These are phyloP conservation scores for Pleurotus platypus DNA, from an alignment of 768 basidiomycete genomes.

Conservation along the genomic window DNA sequence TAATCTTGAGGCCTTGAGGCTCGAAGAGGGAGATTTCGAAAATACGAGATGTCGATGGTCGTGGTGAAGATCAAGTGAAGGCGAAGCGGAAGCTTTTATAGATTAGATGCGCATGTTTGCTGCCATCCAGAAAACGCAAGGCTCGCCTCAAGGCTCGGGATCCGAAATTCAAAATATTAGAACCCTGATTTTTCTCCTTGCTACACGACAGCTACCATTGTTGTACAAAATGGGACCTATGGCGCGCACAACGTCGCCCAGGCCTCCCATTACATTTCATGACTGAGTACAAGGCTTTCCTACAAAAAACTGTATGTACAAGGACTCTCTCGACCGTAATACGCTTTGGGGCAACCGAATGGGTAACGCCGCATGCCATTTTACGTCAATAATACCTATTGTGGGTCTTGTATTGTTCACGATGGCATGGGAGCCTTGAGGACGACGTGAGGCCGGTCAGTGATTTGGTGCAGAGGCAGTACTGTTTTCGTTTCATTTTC, in stretches of 20 bases:
- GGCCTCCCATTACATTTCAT: neutral
- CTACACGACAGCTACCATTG: slow-evolving; percentile 6
- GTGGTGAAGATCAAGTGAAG: slow-evolving; percentile 23
- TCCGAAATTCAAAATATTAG: slow-evolving; percentile 1
- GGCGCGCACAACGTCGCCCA: neutral
- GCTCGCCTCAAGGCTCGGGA: slow-evolving; percentile 45
- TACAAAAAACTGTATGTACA: too few species aligned
- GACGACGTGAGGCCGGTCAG: neutral
- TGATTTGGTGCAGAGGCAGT: too few species aligned
- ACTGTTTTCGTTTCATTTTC: too few species aligned
- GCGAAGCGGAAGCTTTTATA: slow-evolving; percentile 40
- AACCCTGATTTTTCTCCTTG: slow-evolving; percentile 13
- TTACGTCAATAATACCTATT: neutral
- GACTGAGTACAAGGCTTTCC: too few species aligned
- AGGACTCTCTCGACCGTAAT: too few species aligned
- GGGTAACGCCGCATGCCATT: neutral
- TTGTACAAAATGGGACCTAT: neutral
- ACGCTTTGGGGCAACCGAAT: neutral
- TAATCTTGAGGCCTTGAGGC: slow-evolving; percentile 15
- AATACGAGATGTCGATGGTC: slow-evolving; percentile 15
- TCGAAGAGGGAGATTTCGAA: slow-evolving; percentile 12
- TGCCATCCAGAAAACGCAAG: slow-evolving; percentile 35
- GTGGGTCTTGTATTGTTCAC: neutral
- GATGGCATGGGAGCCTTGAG: slow-evolving; percentile 2
- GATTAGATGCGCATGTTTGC: slow-evolving; percentile 32